phyloP scores from a whole-genome alignment of 345 rosid species.

The Linum lewisii region DNA sequence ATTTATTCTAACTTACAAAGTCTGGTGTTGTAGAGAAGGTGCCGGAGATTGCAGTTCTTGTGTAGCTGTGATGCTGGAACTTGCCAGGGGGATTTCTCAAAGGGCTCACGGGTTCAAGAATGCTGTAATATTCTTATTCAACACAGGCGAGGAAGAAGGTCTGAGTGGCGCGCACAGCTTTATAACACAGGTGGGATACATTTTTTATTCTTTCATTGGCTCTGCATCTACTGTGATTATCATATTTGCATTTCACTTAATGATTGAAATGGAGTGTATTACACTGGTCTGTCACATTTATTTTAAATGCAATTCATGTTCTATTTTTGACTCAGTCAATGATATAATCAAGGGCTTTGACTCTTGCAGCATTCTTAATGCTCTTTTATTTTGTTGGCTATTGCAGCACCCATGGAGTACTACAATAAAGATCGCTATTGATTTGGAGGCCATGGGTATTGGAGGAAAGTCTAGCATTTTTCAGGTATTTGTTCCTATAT shows the following conservation, averaged over 20 bases:
- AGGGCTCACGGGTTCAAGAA: constrained; percentile 93
- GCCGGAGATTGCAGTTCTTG: constrained; percentile 99
- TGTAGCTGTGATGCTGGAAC: constrained; percentile 90
- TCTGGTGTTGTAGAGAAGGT: constrained; percentile 54
- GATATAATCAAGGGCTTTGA: not conserved
- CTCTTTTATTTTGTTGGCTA: constrained; percentile 6
- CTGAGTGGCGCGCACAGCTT: constrained; percentile 97
- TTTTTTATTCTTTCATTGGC: constrained; percentile 4
- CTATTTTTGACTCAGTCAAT: not conserved
- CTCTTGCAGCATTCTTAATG: not conserved
- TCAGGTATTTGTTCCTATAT: constrained; percentile 45
- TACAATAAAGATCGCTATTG: constrained; percentile 68
- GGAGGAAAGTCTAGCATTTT: constrained; percentile 85
- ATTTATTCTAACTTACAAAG: constrained; percentile 6
- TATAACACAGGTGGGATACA: constrained; percentile 66
- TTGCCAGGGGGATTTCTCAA: constrained; percentile 88
- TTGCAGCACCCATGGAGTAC: constrained; percentile 88
- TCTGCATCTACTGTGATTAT: not conserved
- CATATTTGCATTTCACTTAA: not conserved
- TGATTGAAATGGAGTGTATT: not conserved
- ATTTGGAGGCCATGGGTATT: constrained; percentile 92
- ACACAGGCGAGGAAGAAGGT: constrained; percentile 97
- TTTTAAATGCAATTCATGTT: no score
- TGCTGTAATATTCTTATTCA: constrained; percentile 73
- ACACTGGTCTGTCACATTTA: not conserved